Conservation (phyloP, 2,329 filamentous ascomycete genomes). For the Xylaria arbuscula region DNA sequence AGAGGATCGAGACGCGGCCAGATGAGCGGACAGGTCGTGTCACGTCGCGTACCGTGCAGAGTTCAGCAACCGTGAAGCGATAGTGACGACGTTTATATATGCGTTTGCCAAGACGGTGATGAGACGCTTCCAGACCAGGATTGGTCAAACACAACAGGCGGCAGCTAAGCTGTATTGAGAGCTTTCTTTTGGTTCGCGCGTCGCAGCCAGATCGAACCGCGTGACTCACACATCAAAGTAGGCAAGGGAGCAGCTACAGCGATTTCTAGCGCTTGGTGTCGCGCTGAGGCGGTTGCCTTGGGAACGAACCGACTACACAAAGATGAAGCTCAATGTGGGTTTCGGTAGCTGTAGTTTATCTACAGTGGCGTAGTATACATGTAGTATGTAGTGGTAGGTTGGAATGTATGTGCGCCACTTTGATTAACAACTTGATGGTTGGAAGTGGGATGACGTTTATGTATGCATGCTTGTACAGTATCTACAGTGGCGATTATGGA, state of each 20-base stretch:
- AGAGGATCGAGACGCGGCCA: neutral
- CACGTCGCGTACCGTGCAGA: neutral
- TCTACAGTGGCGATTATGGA: too few species aligned
- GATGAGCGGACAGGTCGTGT: neutral
- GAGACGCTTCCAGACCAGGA: neutral
- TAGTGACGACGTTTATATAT: conserved; percentile 25
- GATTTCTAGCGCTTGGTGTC: neutral
- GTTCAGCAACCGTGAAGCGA: neutral
- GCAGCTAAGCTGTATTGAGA: conserved; percentile 10
- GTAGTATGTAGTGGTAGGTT: neutral
- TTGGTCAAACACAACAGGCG: conserved; percentile 13
- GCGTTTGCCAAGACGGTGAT: conserved; percentile 22
- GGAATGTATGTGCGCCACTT: conserved; percentile 1
- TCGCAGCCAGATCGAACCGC: neutral
- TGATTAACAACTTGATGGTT: too few species aligned
- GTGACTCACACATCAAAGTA: conserved; percentile 17
- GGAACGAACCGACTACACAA: neutral
- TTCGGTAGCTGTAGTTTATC: neutral
- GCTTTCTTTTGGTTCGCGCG: conserved; percentile 6
- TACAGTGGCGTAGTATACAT: neutral
- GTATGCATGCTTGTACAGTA: too few species aligned
- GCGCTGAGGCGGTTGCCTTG: conserved; percentile 19
- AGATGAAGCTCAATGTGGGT: neutral
- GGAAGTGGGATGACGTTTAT: conserved; percentile 9
- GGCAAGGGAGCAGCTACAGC: neutral